phyloP scores from a whole-genome alignment of 129 eudicot genomes.

The Glebionis coronaria region DNA sequence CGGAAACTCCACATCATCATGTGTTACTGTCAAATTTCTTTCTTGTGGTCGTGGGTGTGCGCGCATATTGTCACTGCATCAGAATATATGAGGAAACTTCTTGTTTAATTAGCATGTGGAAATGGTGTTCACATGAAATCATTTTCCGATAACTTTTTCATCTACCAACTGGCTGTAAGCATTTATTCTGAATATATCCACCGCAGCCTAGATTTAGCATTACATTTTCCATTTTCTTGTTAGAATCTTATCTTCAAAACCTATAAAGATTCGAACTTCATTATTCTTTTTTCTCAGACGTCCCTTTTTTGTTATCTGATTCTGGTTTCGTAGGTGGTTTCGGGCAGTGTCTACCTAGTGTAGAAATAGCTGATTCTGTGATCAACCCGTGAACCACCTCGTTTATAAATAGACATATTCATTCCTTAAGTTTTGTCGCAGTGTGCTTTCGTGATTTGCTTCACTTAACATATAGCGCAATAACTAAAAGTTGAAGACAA shows the following conservation, averaged over 20 bases:
- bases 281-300: slow-evolving; percentile 30
- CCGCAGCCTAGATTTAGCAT: slow-evolving; percentile 16
- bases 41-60: slow-evolving; percentile 7
- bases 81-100: slow-evolving; percentile 33
- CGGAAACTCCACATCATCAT: background rate
- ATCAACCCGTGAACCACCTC: background rate
- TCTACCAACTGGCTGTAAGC: slow-evolving; percentile 30
- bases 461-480: background rate
- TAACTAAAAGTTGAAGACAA: slow-evolving; percentile 19
- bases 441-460: slow-evolving; percentile 20
- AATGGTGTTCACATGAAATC: slow-evolving; percentile 36
- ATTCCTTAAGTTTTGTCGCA: slow-evolving; percentile 28
- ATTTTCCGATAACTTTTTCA: slow-evolving; percentile 21
- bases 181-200: slow-evolving; percentile 36
- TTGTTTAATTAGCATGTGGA: slow-evolving; percentile 29
- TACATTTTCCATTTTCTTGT: slow-evolving; percentile 20
- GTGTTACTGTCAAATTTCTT: slow-evolving; percentile 14
- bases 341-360: slow-evolving; percentile 37
- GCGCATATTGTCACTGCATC: slow-evolving; percentile 16
- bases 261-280: slow-evolving; percentile 21
- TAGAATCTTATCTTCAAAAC: background rate
- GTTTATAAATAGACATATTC: slow-evolving; percentile 45
- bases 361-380: slow-evolving; percentile 17
- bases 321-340: slow-evolving; percentile 37
- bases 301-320: slow-evolving; percentile 18